Evolutionary conservation across 140 eudicot species (phyloP).

Genomic region (Anethum foeniculum): DNA sequence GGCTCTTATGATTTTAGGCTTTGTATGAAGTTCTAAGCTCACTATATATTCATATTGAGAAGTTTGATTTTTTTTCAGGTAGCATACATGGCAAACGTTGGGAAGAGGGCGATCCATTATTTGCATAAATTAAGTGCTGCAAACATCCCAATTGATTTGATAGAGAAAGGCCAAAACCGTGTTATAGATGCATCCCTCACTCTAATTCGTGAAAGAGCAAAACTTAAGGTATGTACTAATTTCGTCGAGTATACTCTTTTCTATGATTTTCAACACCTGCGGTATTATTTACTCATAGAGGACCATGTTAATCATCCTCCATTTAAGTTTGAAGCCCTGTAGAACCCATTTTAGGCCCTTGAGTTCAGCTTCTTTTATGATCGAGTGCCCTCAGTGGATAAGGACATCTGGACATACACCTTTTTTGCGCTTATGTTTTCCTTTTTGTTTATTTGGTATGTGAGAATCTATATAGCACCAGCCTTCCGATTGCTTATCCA

Average conservation of each 20-base stretch:
- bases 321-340: not conserved
- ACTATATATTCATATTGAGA: not conserved
- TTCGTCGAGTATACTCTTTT: not conserved
- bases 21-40: not conserved
- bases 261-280: not conserved
- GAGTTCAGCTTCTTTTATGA: not conserved
- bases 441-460: not conserved
- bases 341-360: not conserved
- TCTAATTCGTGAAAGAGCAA: slow-evolving; percentile 96
- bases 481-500: not conserved
- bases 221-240: slow-evolving; percentile 60
- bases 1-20: not conserved
- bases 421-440: not conserved
- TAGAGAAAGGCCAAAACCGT: slow-evolving; percentile 75
- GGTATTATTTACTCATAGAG: not conserved
- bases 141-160: slow-evolving; percentile 60
- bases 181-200: slow-evolving; percentile 96
- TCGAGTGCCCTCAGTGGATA: not conserved
- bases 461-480: not conserved
- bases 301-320: not conserved
- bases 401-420: not conserved
- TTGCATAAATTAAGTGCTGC: slow-evolving; percentile 51
- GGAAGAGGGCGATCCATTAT: slow-evolving; percentile 63
- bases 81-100: slow-evolving; percentile 45
- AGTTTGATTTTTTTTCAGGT: not conserved